A percentile compares a stretch with the other conserved stretches of the same genome.
phyloP scores from a whole-genome alignment of 2,329 filamentous ascomycete genomes.

The Aspergillus neoniger region DNA sequence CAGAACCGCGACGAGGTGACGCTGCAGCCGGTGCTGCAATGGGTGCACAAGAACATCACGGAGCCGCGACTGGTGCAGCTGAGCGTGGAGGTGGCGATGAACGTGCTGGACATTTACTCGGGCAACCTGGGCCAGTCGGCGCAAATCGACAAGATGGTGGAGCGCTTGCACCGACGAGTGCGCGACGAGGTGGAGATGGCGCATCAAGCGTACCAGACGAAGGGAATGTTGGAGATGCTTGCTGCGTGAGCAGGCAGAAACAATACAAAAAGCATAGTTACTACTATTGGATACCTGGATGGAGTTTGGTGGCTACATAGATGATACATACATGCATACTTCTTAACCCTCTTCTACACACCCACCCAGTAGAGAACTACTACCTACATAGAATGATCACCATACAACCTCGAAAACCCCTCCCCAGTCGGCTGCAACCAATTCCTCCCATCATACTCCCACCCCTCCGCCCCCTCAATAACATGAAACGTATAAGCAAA shows the following conservation, averaged over 20 bases:
- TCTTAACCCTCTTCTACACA: too few species aligned
- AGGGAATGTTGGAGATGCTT: slow-evolving; percentile 84
- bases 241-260: neutral
- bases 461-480: slow-evolving; percentile 74
- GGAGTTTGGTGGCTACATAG: too few species aligned
- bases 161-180: slow-evolving; percentile 69
- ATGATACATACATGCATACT: too few species aligned
- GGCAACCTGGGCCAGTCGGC: slow-evolving; percentile 73
- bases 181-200: slow-evolving; percentile 77
- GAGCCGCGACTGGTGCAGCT: slow-evolving; percentile 80
- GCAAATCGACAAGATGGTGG: slow-evolving; percentile 71
- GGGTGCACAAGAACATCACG: slow-evolving; percentile 77
- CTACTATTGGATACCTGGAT: neutral
- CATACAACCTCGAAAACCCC: slow-evolving; percentile 69
- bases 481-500: slow-evolving; percentile 98
- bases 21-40: slow-evolving; percentile 79
- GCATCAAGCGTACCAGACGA: slow-evolving; percentile 77
- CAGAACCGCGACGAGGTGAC: slow-evolving; percentile 77
- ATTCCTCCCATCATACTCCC: slow-evolving; percentile 78
- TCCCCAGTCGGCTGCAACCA: slow-evolving; percentile 90
- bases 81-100: slow-evolving; percentile 78
- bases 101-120: slow-evolving; percentile 84
- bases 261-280: slow-evolving; percentile 18
- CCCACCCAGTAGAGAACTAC: too few species aligned
- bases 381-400: too few species aligned